A percentile compares a stretch with the other conserved stretches of the same genome.
Conservation (phyloP, 805 yeast genomes). For the Schizosaccharomyces cryophilus region DNA sequence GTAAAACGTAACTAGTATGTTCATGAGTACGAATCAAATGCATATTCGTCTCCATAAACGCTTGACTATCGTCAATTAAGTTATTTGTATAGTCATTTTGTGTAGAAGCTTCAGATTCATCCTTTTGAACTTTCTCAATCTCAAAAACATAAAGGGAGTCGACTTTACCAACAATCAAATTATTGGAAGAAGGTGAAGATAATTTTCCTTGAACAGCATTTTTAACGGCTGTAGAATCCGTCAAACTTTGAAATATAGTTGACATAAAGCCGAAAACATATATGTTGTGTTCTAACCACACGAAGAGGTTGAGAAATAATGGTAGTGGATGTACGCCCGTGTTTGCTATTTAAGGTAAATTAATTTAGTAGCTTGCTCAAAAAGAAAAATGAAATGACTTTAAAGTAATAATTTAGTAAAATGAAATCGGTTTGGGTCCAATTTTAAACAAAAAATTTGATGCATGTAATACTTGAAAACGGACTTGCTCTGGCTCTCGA, state of each 20-base stretch:
- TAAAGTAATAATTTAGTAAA: too few species aligned
- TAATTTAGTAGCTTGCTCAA: too few species aligned
- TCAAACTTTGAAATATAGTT: constrained; percentile 4
- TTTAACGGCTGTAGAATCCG: constrained; percentile 7
- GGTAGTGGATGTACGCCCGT: too few species aligned
- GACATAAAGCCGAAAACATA: neutral
- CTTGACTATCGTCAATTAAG: constrained; percentile 4
- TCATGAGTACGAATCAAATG: constrained; percentile 7
- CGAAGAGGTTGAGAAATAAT: neutral
- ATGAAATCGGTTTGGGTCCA: too few species aligned
- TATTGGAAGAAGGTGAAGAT: constrained; percentile 19
- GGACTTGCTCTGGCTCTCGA: neutral
- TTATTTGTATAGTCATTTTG: constrained; percentile 10
- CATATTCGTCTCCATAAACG: constrained; percentile 5
- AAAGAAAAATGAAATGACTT: too few species aligned
- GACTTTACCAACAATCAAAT: constrained; percentile 47
- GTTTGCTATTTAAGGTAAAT: too few species aligned
- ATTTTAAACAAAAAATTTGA: neutral
- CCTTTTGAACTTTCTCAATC: constrained; percentile 11
- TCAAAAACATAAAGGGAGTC: constrained; percentile 34
- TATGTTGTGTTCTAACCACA: neutral
- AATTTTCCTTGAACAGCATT: constrained; percentile 12
- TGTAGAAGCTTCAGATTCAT: constrained; percentile 7
- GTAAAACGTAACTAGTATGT: constrained; percentile 13
- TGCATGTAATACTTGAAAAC: neutral